These are phyloP conservation scores for Helminthosporium solani DNA, from an alignment of 2,329 filamentous ascomycete genomes.

Conservation along the genomic window DNA sequence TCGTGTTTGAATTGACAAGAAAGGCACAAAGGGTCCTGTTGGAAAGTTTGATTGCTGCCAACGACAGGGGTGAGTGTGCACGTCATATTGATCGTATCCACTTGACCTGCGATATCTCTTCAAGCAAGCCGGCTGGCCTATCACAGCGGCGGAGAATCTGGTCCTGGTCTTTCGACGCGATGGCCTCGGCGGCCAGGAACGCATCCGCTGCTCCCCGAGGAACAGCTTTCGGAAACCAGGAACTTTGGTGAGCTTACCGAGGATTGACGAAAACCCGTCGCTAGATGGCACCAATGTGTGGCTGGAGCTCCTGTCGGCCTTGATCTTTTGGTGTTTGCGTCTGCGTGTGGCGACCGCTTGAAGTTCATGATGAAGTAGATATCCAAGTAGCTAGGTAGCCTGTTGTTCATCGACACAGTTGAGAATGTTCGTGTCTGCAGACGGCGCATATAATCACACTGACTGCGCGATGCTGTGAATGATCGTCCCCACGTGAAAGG, in stretches of 20 bases:
- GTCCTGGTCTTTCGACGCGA: slow-evolving; percentile 16
- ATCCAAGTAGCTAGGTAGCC: too few species aligned
- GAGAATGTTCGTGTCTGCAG: too few species aligned
- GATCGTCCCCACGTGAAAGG: slow-evolving; percentile 27
- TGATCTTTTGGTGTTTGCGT: too few species aligned
- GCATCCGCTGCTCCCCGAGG: slow-evolving; percentile 1
- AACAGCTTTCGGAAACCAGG: slow-evolving; percentile 4
- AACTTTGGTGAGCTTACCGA: slow-evolving; percentile 14
- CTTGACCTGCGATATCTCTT: too few species aligned
- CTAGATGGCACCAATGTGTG: background rate
- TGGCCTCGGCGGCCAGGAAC: slow-evolving; percentile 23
- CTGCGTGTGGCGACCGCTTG: too few species aligned
- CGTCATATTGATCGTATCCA: too few species aligned
- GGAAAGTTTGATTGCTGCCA: background rate
- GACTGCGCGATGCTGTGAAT: slow-evolving; percentile 10
- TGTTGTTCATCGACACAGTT: too few species aligned
- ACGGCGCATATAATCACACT: too few species aligned
- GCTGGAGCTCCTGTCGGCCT: background rate
- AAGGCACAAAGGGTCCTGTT: too few species aligned
- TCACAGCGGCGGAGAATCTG: background rate
- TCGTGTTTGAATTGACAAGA: too few species aligned
- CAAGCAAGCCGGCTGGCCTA: background rate
- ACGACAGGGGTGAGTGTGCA: background rate
- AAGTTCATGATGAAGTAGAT: too few species aligned
- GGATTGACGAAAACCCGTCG: slow-evolving; percentile 5